Conservation (phyloP, 805 yeast genomes). For the Ogataea pignaliae region DNA sequence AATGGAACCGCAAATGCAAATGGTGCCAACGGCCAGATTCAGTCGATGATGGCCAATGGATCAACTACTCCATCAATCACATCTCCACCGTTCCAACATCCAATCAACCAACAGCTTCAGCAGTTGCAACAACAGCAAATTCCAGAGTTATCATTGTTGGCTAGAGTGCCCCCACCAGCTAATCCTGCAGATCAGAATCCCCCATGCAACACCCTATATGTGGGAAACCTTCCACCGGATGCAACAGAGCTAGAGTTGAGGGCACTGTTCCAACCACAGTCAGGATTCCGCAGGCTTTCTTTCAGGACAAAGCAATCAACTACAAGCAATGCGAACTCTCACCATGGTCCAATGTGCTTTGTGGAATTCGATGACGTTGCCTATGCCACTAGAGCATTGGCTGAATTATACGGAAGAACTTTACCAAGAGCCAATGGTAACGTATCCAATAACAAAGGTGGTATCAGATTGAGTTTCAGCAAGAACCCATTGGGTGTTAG, state of each 20-base stretch:
- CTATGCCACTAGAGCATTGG: slow-evolving; percentile 88
- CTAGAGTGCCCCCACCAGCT: slow-evolving; percentile 86
- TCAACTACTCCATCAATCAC: slow-evolving; percentile 16
- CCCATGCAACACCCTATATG: slow-evolving; percentile 95
- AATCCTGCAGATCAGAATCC: slow-evolving; percentile 99
- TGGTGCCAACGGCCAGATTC: slow-evolving; percentile 11
- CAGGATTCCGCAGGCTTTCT: slow-evolving; percentile 88
- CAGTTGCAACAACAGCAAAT: slow-evolving; percentile 24
- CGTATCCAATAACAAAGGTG: slow-evolving; percentile 58
- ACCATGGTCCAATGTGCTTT: slow-evolving; percentile 98
- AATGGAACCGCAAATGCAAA: slow-evolving; percentile 20
- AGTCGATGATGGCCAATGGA: slow-evolving; percentile 13
- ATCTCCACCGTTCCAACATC: slow-evolving; percentile 23
- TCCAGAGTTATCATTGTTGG: slow-evolving; percentile 67
- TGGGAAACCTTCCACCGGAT: slow-evolving; percentile 96
- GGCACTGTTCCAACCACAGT: slow-evolving; percentile 79
- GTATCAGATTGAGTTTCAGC: slow-evolving; percentile 88
- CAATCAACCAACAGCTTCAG: slow-evolving; percentile 16
- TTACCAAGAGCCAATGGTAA: slow-evolving; percentile 70
- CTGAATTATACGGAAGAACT: slow-evolving; percentile 89
- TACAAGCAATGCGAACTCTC: slow-evolving; percentile 30
- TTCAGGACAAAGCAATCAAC: slow-evolving; percentile 68
- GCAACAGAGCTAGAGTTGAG: slow-evolving; percentile 92
- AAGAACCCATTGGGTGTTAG: slow-evolving; percentile 97
- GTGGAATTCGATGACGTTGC: slow-evolving; percentile 97